Conservation (phyloP, 441 rosid genomes). For the Adansonia grandidieri region DNA sequence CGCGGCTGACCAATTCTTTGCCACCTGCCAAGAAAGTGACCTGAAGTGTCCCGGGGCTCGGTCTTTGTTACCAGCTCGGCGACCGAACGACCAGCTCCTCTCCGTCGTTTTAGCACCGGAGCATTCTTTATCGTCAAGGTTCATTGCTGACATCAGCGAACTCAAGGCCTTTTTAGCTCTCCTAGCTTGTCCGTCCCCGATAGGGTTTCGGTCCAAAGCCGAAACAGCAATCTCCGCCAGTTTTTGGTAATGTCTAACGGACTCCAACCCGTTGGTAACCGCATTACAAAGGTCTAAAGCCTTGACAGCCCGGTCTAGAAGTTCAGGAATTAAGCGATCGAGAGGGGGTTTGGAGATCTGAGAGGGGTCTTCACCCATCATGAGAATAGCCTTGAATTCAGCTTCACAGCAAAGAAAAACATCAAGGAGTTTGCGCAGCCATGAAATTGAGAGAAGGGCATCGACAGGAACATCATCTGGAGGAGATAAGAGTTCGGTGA, state of each 20-base stretch:
- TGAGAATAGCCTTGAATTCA: conserved; percentile 76
- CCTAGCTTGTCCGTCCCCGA: conserved; percentile 78
- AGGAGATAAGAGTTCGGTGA: conserved; percentile 57
- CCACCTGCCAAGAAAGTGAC: conserved; percentile 56
- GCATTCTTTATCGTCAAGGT: conserved; percentile 60
- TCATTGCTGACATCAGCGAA: conserved; percentile 47
- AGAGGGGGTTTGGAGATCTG: conserved; percentile 71
- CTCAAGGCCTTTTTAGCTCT: conserved; percentile 75
- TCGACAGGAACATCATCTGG: conserved; percentile 30
- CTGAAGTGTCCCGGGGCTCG: conserved; percentile 37
- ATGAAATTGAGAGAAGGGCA: conserved; percentile 64
- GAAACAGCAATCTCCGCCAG: conserved; percentile 73
- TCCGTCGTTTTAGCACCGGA: conserved; percentile 49
- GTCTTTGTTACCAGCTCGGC: conserved; percentile 56
- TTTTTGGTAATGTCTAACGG: conserved; percentile 67
- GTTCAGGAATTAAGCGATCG: conserved; percentile 77
- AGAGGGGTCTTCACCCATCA: conserved; percentile 73
- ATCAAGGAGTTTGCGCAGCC: conserved; percentile 86
- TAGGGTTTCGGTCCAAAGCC: conserved; percentile 69
- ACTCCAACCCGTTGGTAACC: conserved; percentile 70
- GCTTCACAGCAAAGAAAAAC: conserved; percentile 89
- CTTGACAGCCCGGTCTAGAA: conserved; percentile 77
- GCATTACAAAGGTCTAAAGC: conserved; percentile 86
- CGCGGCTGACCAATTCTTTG: conserved; percentile 91
- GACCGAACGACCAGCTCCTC: conserved; percentile 85